A percentile compares a stretch with the other conserved stretches of the same genome.
Evolutionary conservation across 2,329 filamentous ascomycete species (phyloP).

Genomic region (Claviceps monticola): DNA sequence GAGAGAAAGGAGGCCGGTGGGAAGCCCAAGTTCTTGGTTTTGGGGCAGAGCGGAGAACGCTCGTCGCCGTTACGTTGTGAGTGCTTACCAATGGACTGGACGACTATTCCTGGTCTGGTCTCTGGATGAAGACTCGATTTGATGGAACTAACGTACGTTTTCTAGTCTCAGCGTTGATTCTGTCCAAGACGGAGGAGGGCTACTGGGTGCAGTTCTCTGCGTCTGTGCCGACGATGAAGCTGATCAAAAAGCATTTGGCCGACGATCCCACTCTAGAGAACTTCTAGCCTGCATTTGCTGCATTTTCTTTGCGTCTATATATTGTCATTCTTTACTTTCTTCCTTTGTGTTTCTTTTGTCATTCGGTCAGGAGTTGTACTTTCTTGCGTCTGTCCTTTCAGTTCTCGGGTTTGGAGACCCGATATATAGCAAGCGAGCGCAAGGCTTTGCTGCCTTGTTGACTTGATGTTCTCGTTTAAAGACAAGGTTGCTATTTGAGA

Average conservation of each 20-base stretch:
- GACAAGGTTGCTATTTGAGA: too few relatives aligned
- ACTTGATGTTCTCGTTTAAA: too few relatives aligned
- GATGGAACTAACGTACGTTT: background rate
- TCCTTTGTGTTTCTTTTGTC: background rate
- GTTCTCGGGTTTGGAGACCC: too few relatives aligned
- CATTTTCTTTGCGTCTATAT: background rate
- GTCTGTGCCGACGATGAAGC: background rate
- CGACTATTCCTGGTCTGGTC: too few relatives aligned
- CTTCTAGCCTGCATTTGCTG: background rate
- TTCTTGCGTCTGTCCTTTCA: too few relatives aligned
- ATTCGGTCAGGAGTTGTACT: background rate
- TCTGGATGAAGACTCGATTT: background rate
- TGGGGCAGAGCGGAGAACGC: constrained; percentile 1
- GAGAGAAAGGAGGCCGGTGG: background rate
- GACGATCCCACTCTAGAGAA: constrained; percentile 1
- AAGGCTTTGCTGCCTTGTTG: too few relatives aligned
- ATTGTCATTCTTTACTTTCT: background rate
- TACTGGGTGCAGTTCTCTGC: constrained; percentile 1
- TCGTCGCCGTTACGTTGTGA: background rate
- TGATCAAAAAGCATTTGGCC: background rate
- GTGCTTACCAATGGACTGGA: background rate
- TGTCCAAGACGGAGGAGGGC: constrained; percentile 2
- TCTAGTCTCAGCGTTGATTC: background rate
- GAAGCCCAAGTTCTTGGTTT: constrained; percentile 1
- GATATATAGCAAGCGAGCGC: too few relatives aligned